Evolutionary conservation across 192 early-diverging fungal species (phyloP).

Genomic region (Phlyctochytrium bullatum): DNA sequence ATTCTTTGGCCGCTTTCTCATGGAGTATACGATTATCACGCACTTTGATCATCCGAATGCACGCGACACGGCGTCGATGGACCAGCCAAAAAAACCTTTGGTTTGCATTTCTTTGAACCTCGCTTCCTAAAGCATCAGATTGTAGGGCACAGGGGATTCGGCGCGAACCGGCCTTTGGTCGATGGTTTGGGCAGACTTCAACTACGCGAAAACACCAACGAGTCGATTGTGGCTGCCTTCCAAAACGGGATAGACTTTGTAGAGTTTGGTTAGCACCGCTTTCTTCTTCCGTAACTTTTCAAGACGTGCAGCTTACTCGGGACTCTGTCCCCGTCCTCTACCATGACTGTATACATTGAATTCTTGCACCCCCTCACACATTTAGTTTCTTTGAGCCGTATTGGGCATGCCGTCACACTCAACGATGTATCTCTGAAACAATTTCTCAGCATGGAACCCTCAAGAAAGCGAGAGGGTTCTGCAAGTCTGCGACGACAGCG

Average conservation of each 20-base stretch:
- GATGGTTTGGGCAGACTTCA: slow-evolving; percentile 48
- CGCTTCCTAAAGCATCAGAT: neutral
- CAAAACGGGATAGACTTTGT: slow-evolving; percentile 81
- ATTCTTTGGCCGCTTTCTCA: neutral
- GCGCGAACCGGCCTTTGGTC: slow-evolving; percentile 19
- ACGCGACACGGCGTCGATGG: neutral
- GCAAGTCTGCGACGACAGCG: too few relatives aligned
- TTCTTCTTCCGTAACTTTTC: neutral
- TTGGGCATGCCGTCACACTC: slow-evolving; percentile 32
- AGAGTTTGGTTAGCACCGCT: slow-evolving; percentile 69
- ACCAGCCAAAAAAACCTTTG: neutral
- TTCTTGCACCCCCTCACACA: neutral
- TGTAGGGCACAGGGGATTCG: slow-evolving; percentile 25
- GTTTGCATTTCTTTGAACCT: neutral
- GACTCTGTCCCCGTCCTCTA: slow-evolving; percentile 85
- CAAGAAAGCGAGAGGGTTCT: too few relatives aligned
- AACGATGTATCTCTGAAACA: slow-evolving; percentile 30
- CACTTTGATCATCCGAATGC: neutral
- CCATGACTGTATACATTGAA: slow-evolving; percentile 77
- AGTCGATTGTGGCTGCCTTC: slow-evolving; percentile 82
- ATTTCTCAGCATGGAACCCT: slow-evolving; percentile 40
- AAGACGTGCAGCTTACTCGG: slow-evolving; percentile 90
- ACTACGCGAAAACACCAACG: slow-evolving; percentile 87
- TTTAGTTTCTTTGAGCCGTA: slow-evolving; percentile 40
- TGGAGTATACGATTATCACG: slow-evolving; percentile 1